Base-by-base conservation (phyloP, 208 protist species). In the Perkinsela sp. region DNA sequence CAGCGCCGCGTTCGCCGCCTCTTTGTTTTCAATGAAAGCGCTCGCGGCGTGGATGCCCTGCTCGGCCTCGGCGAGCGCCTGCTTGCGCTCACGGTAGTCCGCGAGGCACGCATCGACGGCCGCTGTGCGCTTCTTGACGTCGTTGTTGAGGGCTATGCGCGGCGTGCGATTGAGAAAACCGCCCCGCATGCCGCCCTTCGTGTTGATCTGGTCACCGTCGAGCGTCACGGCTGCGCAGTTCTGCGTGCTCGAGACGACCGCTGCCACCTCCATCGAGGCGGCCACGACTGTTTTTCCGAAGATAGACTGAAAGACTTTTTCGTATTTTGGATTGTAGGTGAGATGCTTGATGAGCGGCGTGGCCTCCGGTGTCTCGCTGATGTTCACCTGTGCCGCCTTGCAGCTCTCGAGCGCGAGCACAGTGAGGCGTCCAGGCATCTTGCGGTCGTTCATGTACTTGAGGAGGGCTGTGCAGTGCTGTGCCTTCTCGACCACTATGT, bases 401-500 rank as follows among this genome's bases (percentile, higher is more conserved):
- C 93, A 80, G 28, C 82, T 86, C 75, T 97, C 95, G 32, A 99
- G 76, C 0, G 95, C 95, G 67, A 98, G 89, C 75, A 98, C 98
- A 0, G 94, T 93, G 29, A 98, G 81, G 29, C 95, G 81, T 1
- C 94, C 94, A 22, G 79, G 79, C 67, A 87, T 90, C 31, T 78
- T 79, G 0, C 75, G 66, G 40, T 78, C 76, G 68, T 96, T 93
- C 76, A 99, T 90, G 32, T 88, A 71, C 15, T 89, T 76, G 0
- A 99, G 77, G 16, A 98, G 68, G 6, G 77, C 72, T 0, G 83
- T 77, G 66, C 94, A 91, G 0, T 83, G 78, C 29, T 92, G 83
- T 76, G 97, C 96, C 1, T 75, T 89, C 70, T 98, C 94, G 13
- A 99, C 94, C 1, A 99, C 93, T 28, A 98, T 79, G 76, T 97